These are phyloP conservation scores for Tulasnella sp. DNA, from an alignment of 768 basidiomycete genomes.

Conservation along the genomic window DNA sequence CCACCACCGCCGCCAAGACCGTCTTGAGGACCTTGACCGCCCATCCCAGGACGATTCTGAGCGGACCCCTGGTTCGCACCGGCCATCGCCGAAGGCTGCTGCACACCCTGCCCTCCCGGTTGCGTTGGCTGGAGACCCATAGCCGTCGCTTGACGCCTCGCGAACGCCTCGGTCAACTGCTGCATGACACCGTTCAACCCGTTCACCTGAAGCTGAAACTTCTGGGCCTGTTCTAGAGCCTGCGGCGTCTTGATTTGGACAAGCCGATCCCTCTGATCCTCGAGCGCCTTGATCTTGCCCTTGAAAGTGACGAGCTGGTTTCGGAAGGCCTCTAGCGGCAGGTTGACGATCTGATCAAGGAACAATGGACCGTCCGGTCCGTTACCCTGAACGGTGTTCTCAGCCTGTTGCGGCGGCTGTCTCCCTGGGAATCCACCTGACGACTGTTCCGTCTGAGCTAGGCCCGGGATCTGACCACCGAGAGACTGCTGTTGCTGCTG, in stretches of 20 bases:
- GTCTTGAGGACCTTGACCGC: neutral
- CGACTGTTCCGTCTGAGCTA: neutral
- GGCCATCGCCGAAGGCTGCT: neutral
- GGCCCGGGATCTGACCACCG: neutral
- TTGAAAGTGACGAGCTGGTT: neutral
- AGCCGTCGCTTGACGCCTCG: neutral
- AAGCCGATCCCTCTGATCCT: neutral
- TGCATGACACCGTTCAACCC: neutral
- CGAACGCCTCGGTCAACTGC: neutral
- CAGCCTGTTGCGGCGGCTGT: neutral
- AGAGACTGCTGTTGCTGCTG: neutral
- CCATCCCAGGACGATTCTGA: neutral
- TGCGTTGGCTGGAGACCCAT: neutral
- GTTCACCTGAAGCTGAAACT: neutral
- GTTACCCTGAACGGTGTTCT: neutral
- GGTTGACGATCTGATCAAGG: neutral
- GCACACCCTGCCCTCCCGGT: neutral
- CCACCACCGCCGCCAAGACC: neutral
- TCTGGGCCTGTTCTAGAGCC: neutral
- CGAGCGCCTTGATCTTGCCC: slow-evolving; percentile 4
- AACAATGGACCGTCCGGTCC: neutral
- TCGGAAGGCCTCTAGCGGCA: neutral
- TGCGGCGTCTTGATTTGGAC: neutral
- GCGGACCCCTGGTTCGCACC: neutral
- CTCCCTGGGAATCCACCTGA: neutral